phyloP scores from a whole-genome alignment of 139 green algal species.

The Trebouxia sp. region DNA sequence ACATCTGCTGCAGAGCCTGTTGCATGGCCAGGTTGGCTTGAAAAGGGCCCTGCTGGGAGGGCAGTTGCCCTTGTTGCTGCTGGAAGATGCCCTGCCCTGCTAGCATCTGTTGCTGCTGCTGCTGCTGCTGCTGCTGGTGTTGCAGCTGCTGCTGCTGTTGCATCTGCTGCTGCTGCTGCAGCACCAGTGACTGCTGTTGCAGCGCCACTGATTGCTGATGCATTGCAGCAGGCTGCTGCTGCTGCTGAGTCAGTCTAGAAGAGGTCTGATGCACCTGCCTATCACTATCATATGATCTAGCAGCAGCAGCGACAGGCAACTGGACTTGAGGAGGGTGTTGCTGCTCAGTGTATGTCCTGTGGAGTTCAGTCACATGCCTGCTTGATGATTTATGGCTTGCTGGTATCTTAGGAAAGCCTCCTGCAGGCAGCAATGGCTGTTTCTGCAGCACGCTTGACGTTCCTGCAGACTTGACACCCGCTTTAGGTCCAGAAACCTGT shows the following conservation, averaged over 20 bases:
- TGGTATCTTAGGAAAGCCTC: neutral
- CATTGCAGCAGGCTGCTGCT: neutral
- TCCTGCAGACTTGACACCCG: neutral
- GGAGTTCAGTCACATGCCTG: neutral
- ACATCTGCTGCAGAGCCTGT: too few relatives aligned
- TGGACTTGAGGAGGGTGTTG: slow-evolving; percentile 11
- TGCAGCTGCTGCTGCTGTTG: neutral
- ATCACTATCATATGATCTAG: neutral
- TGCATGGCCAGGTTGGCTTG: neutral
- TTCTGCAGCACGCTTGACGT: too few relatives aligned
- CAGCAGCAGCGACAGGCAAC: neutral
- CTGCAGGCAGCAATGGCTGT: neutral
- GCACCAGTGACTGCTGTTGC: neutral
- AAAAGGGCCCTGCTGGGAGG: neutral
- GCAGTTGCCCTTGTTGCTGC: neutral
- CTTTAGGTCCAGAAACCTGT: neutral
- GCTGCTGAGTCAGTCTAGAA: too few relatives aligned
- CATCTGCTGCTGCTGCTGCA: neutral
- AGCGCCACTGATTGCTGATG: neutral
- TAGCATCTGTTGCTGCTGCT: neutral
- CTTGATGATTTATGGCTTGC: neutral
- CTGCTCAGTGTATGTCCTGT: neutral
- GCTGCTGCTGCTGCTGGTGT: neutral
- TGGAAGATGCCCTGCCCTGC: neutral
- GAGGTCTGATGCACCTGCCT: too few relatives aligned